phyloP scores from a whole-genome alignment of 192 early-diverging fungal genomes.

The Entomortierella chlamydospora region DNA sequence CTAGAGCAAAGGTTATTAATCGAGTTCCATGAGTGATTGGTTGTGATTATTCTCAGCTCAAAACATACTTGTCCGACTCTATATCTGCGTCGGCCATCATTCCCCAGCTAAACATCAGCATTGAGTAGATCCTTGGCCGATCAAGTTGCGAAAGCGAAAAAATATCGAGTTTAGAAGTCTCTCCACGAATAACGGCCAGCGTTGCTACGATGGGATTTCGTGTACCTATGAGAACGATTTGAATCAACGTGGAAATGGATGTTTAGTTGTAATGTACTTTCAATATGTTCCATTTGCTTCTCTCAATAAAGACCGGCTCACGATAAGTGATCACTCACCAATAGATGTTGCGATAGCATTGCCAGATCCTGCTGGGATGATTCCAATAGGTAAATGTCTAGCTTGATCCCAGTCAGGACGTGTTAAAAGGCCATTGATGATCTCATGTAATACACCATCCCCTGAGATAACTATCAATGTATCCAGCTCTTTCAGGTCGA shows the following conservation, averaged over 20 bases:
- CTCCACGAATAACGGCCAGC: constrained; percentile 62
- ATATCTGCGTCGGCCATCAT: constrained; percentile 70
- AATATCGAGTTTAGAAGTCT: constrained; percentile 63
- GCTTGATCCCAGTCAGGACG: constrained; percentile 28
- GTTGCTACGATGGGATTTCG: constrained; percentile 51
- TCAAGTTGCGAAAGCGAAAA: constrained; percentile 60
- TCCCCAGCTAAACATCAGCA: constrained; percentile 68
- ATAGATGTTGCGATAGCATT: constrained; percentile 59
- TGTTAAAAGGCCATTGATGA: constrained; percentile 61
- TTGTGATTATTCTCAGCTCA: background rate
- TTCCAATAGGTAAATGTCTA: constrained; percentile 31
- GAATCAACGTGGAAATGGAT: no score
- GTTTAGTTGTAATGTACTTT: background rate
- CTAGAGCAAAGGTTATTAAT: constrained; percentile 1
- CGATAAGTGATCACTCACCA: background rate
- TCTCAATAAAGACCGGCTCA: no score
- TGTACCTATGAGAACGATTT: constrained; percentile 11
- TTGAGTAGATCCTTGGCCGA: constrained; percentile 60
- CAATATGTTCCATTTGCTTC: no score
- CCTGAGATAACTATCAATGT: constrained; percentile 47
- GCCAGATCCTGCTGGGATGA: constrained; percentile 61
- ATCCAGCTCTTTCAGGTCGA: constrained; percentile 25
- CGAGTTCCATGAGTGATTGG: background rate
- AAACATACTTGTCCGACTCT: constrained; percentile 63
- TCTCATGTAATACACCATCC: constrained; percentile 63